Base-by-base conservation (phyloP, 768 basidiomycete genomes). In the Rhodotorula taiwanensis region DNA sequence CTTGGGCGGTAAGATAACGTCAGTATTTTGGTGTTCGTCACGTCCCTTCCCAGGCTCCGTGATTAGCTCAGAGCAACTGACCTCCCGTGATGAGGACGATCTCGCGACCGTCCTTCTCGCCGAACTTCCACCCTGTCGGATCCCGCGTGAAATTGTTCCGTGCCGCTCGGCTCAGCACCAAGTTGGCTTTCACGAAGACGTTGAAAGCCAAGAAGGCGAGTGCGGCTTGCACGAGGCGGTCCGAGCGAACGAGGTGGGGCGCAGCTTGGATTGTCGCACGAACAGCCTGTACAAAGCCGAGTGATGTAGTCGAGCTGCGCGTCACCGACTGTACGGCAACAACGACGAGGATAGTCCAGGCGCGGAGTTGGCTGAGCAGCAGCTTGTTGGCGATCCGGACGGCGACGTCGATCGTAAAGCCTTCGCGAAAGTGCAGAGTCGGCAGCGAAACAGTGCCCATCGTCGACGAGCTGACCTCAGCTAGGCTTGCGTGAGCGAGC, bases 1-100 rank as follows among this genome's bases (percentile, higher is more conserved):
- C 90, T 92, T 65, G 11, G 18, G 20, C 13, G 10, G 27, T 3
- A 18, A 11, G n/a, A n/a, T n/a, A n/a, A n/a, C n/a, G n/a, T n/a
- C 7, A 2, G 9, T 11, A 30, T 25, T 16, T 25, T 8, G 55
- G 41, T 55, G 15, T 47, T 42, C 34, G 41, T 23, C 30, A 9
- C 15, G 5, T 23, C 30, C 36, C 36, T 10, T 39, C 36, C 36
- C 36, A 16, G 9, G 36, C 10, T 39, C 10, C 36, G 7, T 20
- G 48, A 7, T 5, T 50, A 25, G 31, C n/a, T n/a, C n/a, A n/a
- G n/a, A n/a, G 39, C 21, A 31, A 9, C 30, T 10, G 62, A 88
- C 91, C 93, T 55, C 94, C 94, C 11, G 94, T 97, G 60, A 98
- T 80, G 43, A 97, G 79, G 8, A 97, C 85, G 58, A 94, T 83